A percentile compares a stretch with the other conserved stretches of the same genome.
Conservation (phyloP, 257 asterid genomes). For the Solanum ossicruentum region DNA sequence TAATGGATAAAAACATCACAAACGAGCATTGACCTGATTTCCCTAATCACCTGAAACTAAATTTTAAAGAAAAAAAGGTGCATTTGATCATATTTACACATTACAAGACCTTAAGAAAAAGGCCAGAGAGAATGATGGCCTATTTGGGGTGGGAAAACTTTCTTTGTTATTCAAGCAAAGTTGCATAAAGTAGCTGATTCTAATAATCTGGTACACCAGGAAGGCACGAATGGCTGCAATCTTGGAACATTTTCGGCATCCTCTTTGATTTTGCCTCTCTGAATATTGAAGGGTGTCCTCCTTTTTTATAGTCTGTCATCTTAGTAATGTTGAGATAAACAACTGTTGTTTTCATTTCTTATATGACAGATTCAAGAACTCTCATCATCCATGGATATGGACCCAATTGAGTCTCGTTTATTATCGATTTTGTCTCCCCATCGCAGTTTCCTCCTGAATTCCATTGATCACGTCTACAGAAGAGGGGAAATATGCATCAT, state of each 20-base stretch:
- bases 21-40: too few relatives aligned
- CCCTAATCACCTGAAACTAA: not conserved
- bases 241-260: constrained; percentile 25
- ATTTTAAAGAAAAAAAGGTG: not conserved
- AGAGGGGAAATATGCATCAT: not conserved
- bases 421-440: constrained; percentile 37
- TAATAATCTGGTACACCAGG: constrained; percentile 31
- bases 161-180: constrained; percentile 8
- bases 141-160: not conserved
- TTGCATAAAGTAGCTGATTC: constrained; percentile 44
- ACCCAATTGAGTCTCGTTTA: constrained; percentile 22
- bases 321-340: constrained; percentile 31
- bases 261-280: constrained; percentile 6
- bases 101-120: not conserved
- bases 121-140: not conserved
- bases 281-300: constrained; percentile 58
- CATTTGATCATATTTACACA: not conserved
- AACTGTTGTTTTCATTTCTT: constrained; percentile 35
- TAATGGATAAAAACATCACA: too few relatives aligned
- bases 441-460: constrained; percentile 39
- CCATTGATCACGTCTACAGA: constrained; percentile 16
- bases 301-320: constrained; percentile 57
- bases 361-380: constrained; percentile 26
- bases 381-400: constrained; percentile 61
- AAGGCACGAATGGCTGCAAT: constrained; percentile 35